phyloP scores from a whole-genome alignment of 108 stramenopile genomes.

The Cyclotella cryptica region DNA sequence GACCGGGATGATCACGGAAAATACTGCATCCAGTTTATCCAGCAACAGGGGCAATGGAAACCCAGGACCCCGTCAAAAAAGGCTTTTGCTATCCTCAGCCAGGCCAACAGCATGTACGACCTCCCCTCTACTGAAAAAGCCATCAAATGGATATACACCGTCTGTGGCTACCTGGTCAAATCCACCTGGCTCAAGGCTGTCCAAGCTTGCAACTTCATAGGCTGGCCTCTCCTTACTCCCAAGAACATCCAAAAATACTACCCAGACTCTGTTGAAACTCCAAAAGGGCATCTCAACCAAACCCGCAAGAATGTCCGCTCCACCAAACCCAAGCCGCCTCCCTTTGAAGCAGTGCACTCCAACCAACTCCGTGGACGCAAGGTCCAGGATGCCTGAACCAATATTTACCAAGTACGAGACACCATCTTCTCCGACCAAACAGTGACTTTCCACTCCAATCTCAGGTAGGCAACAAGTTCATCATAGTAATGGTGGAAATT shows the following conservation, averaged over 20 bases:
- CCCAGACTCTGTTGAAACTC: too few species aligned
- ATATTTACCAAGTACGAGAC: background rate
- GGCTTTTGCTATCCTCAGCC: background rate
- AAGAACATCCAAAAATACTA: background rate
- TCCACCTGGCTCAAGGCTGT: conserved; percentile 20
- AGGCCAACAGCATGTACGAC: conserved; percentile 6
- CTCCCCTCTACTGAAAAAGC: background rate
- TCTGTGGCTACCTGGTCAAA: conserved; percentile 1
- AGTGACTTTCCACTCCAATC: too few species aligned
- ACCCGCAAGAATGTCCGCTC: background rate
- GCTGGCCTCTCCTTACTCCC: background rate
- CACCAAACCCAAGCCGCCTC: background rate
- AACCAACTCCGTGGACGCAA: background rate
- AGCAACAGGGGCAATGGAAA: background rate
- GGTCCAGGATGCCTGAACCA: background rate
- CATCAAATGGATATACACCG: background rate
- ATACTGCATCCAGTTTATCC: background rate
- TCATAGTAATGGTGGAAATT: background rate
- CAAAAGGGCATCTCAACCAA: background rate
- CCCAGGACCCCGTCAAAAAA: background rate
- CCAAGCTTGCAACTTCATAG: conserved; percentile 1
- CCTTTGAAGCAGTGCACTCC: background rate
- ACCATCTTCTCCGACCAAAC: background rate
- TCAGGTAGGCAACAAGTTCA: too few species aligned
- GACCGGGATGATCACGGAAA: background rate